These are phyloP conservation scores for Cutaneotrichosporon dermatis DNA, from an alignment of 1,284 basidiomycete species.

Conservation along the genomic window DNA sequence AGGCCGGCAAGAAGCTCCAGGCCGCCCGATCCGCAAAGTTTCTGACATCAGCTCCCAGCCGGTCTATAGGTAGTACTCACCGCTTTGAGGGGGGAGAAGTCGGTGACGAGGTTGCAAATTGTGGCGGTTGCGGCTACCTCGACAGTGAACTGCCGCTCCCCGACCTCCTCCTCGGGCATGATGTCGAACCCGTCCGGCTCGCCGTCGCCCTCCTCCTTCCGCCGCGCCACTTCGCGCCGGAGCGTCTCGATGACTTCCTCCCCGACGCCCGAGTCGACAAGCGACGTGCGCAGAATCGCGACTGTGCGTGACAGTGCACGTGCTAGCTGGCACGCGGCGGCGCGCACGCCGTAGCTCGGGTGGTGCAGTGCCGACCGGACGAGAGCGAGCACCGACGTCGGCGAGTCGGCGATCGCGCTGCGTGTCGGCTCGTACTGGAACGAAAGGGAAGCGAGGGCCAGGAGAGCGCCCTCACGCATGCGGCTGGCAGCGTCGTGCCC, in stretches of 20 bases:
- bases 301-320: conserved; percentile 72
- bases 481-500: conserved; percentile 40
- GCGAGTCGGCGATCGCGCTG: conserved; percentile 59
- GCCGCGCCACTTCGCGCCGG: conserved; percentile 30
- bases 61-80: conserved; percentile 53
- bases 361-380: conserved; percentile 59
- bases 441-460: conserved; percentile 63
- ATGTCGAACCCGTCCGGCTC: conserved; percentile 13
- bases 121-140: conserved; percentile 66
- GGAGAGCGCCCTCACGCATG: conserved; percentile 59
- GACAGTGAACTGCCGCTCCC: conserved; percentile 64
- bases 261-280: conserved; percentile 75
- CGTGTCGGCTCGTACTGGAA: conserved; percentile 68
- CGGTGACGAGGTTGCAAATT: conserved; percentile 77
- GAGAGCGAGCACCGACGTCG: conserved; percentile 53
- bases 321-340: conserved; percentile 76
- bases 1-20: conserved; percentile 62
- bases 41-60: conserved; percentile 49
- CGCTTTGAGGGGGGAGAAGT: conserved; percentile 73
- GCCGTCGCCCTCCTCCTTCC: conserved; percentile 1
- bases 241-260: conserved; percentile 63
- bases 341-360: conserved; percentile 67
- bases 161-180: conserved; percentile 25
- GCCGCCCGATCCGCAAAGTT: conserved; percentile 61
- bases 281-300: conserved; percentile 69